A percentile compares a stretch with the other conserved stretches of the same genome.
Evolutionary conservation across 1,284 basidiomycete genomes (phyloP).

Genomic region (Naganishia albida): DNA sequence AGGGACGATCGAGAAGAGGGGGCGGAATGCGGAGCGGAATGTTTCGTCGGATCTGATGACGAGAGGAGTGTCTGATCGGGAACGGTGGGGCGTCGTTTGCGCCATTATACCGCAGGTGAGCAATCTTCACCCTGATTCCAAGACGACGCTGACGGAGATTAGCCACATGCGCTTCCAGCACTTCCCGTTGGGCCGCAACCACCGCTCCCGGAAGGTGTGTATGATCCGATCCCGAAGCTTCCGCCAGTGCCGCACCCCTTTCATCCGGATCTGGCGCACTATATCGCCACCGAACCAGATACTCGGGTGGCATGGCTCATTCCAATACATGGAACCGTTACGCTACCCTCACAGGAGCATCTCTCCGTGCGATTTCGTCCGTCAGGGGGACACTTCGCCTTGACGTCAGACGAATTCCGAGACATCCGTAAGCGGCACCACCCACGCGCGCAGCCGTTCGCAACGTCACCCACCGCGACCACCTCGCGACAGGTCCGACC

Average conservation of each 20-base stretch:
- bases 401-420: slow-evolving; percentile 1
- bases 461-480: background rate
- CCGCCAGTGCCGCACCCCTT: slow-evolving; percentile 37
- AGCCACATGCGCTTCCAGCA: background rate
- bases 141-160: background rate
- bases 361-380: slow-evolving; percentile 2
- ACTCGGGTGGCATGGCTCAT: slow-evolving; percentile 46
- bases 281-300: slow-evolving; percentile 32
- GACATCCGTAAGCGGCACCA: background rate
- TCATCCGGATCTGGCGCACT: slow-evolving; percentile 40
- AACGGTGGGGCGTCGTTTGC: background rate
- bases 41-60: background rate
- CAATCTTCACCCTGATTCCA: too few species aligned
- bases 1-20: background rate
- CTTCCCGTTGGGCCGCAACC: background rate
- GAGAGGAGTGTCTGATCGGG: background rate
- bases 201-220: background rate
- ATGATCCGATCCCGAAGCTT: slow-evolving; percentile 12
- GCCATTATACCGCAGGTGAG: slow-evolving; percentile 14
- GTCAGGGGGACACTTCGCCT: background rate
- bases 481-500: background rate
- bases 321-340: slow-evolving; percentile 45
- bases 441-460: background rate
- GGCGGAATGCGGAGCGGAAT: background rate
- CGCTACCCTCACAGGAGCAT: slow-evolving; percentile 33